A percentile compares a stretch with the other conserved stretches of the same genome.
These are phyloP conservation scores for Calcarisporium arbuscula DNA, from an alignment of 2,329 filamentous ascomycete genomes.

Conservation along the genomic window DNA sequence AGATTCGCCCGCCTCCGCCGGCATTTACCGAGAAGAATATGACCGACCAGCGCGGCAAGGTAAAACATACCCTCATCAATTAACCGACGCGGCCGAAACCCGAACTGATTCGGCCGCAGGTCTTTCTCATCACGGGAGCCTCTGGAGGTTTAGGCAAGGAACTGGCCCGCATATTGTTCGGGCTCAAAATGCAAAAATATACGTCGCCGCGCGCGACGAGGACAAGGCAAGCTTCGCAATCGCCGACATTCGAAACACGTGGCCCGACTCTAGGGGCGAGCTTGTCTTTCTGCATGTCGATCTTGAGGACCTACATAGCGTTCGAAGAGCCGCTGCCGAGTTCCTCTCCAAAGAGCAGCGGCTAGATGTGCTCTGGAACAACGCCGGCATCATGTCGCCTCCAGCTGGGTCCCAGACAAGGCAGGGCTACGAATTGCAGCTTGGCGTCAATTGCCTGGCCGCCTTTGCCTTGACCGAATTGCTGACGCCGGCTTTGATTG, in stretches of 20 bases:
- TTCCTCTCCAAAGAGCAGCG: conserved; percentile 16
- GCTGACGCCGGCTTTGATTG: conserved; percentile 25
- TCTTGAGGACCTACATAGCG: conserved; percentile 24
- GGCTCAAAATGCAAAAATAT: conserved; percentile 45
- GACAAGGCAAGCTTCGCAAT: conserved; percentile 38
- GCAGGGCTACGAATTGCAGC: conserved; percentile 29
- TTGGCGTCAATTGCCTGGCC: conserved; percentile 36
- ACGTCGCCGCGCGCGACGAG: conserved; percentile 41
- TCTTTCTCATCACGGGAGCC: conserved; percentile 43
- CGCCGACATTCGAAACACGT: conserved; percentile 27
- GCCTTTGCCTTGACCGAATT: conserved; percentile 32
- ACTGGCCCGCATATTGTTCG: conserved; percentile 45
- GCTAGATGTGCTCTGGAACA: conserved; percentile 34
- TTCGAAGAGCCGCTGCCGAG: conserved; percentile 18
- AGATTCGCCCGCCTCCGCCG: too few relatives aligned
- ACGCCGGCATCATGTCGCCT: conserved; percentile 34
- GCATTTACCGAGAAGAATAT: conserved; percentile 51
- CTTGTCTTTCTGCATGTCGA: conserved; percentile 39
- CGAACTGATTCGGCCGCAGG: conserved; percentile 23
- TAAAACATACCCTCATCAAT: conserved; percentile 27
- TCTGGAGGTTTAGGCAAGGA: conserved; percentile 41
- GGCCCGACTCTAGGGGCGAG: conserved; percentile 27
- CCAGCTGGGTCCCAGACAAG: conserved; percentile 20
- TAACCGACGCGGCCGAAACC: too few relatives aligned
- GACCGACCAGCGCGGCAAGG: conserved; percentile 41